Evolutionary conservation across 148 eudicot species (phyloP), one percentile per base, ranked within the genome.

Genomic region (Rhododendron griersonianum): DNA sequence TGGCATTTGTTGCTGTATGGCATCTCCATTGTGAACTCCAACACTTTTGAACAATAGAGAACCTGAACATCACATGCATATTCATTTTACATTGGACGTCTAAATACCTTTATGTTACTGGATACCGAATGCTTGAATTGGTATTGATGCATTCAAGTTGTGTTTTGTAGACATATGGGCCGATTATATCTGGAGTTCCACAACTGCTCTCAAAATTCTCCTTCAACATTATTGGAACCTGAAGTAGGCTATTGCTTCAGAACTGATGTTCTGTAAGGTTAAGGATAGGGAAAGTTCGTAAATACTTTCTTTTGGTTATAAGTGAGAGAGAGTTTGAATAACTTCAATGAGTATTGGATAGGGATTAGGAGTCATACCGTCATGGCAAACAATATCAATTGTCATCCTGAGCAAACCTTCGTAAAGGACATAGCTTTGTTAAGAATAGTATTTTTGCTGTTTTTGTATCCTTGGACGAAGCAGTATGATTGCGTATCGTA

Each of bases 181-280:
- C 92, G 15, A 82, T 95, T 67, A 91, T 95, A 88, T 89, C 98
- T 39, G 96, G 96, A 85, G 92, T 93, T 63, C 93, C 96, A 1
- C 96, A 91, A 83, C 87, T 95, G 82, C 90, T 95, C 25, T 95
- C 98, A 19, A 93, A 87, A 81, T 92, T 87, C 87, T 88, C 95
- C 75, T 84, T 91, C 92, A 91, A 92, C 90, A 89, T 91, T 41
- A 81, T 92, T 7, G 86, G 87, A 47, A 84, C 88, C n/a, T 91
- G 86, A 91, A 39, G 71, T 28, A 28, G 10, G 67, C 78, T 45
- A 21, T 15, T 57, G 18, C 75, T 2, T 18, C 39, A 65, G 61
- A 33, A 67, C 39, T 25, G 41, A 23, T 41, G 1, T 6, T 4
- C 57, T 85, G 25, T 55, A 6, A 76, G 5, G 55, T 30, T 16